phyloP scores from a whole-genome alignment of 108 stramenopile genomes.

The Fragilariopsis cylindrus region DNA sequence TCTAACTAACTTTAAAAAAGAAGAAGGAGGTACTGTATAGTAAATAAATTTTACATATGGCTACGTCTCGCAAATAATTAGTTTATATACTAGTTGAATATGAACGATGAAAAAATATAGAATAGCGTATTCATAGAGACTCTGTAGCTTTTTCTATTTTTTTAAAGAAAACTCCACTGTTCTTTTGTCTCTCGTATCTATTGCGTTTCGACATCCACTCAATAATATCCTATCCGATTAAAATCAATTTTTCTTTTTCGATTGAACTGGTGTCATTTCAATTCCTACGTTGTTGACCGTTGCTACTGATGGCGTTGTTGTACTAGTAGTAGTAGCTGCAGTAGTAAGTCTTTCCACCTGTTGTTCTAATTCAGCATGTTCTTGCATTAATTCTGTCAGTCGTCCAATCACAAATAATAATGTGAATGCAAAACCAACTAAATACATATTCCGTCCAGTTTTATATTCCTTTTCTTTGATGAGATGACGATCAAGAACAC shows the following conservation, averaged over 20 bases:
- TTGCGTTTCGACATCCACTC: neutral
- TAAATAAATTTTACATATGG: neutral
- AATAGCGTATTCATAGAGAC: too few relatives aligned
- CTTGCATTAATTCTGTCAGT: conserved; percentile 38
- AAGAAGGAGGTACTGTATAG: neutral
- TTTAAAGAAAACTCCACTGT: too few relatives aligned
- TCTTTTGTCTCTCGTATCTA: too few relatives aligned
- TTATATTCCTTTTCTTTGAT: conserved; percentile 39
- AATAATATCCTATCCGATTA: neutral
- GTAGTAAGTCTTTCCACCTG: conserved; percentile 21
- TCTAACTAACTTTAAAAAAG: neutral
- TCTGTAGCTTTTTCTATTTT: too few relatives aligned
- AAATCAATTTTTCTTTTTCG: conserved; percentile 16
- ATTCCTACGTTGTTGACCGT: conserved; percentile 12
- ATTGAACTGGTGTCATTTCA: conserved; percentile 26
- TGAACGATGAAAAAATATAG: too few relatives aligned
- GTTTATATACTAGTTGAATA: too few relatives aligned
- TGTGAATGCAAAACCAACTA: conserved; percentile 44
- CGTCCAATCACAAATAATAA: conserved; percentile 47
- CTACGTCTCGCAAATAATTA: too few relatives aligned
- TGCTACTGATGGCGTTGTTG: neutral
- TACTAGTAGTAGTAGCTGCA: conserved; percentile 9
- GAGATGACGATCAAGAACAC: neutral
- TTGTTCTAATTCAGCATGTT: conserved; percentile 36
- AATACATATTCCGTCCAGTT: conserved; percentile 41